phyloP scores from a whole-genome alignment of 805 yeast species.

The Schwanniomyces occidentalis region DNA sequence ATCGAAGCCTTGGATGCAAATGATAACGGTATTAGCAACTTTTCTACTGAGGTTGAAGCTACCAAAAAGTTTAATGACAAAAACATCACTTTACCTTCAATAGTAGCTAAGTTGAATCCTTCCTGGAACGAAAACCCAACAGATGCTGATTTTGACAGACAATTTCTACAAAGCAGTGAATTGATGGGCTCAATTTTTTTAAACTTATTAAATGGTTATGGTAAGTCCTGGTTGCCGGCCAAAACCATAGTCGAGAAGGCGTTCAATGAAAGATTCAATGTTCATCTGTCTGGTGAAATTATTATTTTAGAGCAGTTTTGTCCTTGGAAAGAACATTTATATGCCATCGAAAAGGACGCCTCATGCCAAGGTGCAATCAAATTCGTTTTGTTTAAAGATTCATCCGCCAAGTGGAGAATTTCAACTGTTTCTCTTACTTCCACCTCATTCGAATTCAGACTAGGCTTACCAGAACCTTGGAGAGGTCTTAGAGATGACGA shows the following conservation, averaged over 20 bases:
- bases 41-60: conserved; percentile 50
- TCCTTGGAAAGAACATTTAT: conserved; percentile 96
- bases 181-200: conserved; percentile 83
- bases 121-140: conserved; percentile 72
- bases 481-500: conserved; percentile 94
- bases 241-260: conserved; percentile 74
- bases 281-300: conserved; percentile 71
- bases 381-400: conserved; percentile 80
- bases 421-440: conserved; percentile 87
- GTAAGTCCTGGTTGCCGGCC: conserved; percentile 91
- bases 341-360: conserved; percentile 63
- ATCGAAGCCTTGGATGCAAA: conserved; percentile 93
- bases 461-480: conserved; percentile 86
- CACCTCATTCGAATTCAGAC: conserved; percentile 79
- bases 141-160: conserved; percentile 64
- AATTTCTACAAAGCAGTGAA: conserved; percentile 68
- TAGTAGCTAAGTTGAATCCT: conserved; percentile 82
- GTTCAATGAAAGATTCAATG: conserved; percentile 55
- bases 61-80: conserved; percentile 68
- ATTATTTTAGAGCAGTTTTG: conserved; percentile 73
- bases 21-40: conserved; percentile 87
- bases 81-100: conserved; percentile 73
- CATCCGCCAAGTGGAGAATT: conserved; percentile 75
- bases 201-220: conserved; percentile 65
- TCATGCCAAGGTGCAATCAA: conserved; percentile 56